Conservation (phyloP, 2,329 filamentous ascomycete genomes). For the Dothiorella sarmentorum region DNA sequence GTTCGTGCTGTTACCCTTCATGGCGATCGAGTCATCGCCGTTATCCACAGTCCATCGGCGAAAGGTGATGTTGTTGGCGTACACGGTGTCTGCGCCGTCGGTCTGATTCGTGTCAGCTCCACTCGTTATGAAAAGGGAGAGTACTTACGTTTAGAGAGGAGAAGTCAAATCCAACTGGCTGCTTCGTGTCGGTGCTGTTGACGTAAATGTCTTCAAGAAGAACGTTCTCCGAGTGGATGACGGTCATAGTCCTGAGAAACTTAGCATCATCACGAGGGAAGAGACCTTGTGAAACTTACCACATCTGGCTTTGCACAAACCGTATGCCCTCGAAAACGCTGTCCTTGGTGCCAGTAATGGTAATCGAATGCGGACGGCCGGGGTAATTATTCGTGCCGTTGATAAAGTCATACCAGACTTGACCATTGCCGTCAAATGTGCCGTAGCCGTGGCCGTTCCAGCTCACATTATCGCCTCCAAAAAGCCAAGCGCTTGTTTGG, state of each 20-base stretch:
- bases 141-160: constrained; percentile 9
- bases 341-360: constrained; percentile 50
- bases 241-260: constrained; percentile 45
- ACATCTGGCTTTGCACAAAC: constrained; percentile 60
- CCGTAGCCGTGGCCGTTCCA: constrained; percentile 52
- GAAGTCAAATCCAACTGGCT: constrained; percentile 6
- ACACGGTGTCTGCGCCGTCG: constrained; percentile 58
- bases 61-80: constrained; percentile 65
- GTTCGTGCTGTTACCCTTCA: constrained; percentile 59
- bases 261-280: too few relatives aligned
- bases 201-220: constrained; percentile 53
- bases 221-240: constrained; percentile 48
- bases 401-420: constrained; percentile 59
- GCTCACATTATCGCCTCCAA: constrained; percentile 50
- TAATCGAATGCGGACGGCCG: constrained; percentile 49
- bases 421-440: constrained; percentile 61
- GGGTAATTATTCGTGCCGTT: constrained; percentile 11
- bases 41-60: constrained; percentile 58
- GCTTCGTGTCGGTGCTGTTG: constrained; percentile 58
- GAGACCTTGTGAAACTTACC: too few relatives aligned
- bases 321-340: constrained; percentile 47
- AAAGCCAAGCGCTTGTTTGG: constrained; percentile 29
- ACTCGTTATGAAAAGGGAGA: constrained; percentile 53
- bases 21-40: constrained; percentile 62
- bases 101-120: constrained; percentile 54